Conservation (phyloP, 176 grass and related monocot genomes). For the Triticum urartu region DNA sequence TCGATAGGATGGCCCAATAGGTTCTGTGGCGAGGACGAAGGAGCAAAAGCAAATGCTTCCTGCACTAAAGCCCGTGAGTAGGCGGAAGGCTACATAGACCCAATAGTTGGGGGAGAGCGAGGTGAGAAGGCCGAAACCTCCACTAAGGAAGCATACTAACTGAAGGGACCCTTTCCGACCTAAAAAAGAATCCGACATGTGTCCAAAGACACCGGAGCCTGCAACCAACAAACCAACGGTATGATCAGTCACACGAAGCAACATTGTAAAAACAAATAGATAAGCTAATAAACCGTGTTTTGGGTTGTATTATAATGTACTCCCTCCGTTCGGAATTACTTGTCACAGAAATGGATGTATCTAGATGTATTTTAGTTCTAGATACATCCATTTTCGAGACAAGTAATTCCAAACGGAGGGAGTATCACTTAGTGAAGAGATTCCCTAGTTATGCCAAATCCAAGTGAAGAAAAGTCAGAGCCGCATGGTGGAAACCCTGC, state of each 20-base stretch:
- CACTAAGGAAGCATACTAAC: constrained; percentile 64
- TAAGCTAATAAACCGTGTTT: too few relatives aligned
- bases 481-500: too few relatives aligned
- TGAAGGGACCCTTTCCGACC: constrained; percentile 57
- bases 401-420: too few relatives aligned
- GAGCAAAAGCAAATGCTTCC: constrained; percentile 69
- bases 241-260: neutral
- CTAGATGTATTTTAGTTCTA: too few relatives aligned
- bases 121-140: constrained; percentile 68
- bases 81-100: constrained; percentile 53
- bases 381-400: too few relatives aligned
- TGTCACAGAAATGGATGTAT: too few relatives aligned
- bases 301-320: too few relatives aligned
- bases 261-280: too few relatives aligned
- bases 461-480: too few relatives aligned
- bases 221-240: neutral
- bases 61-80: constrained; percentile 81
- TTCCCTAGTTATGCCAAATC: too few relatives aligned
- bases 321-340: too few relatives aligned
- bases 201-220: constrained; percentile 84
- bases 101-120: constrained; percentile 51
- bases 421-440: too few relatives aligned
- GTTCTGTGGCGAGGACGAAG: constrained; percentile 86
- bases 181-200: constrained; percentile 78
- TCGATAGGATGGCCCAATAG: constrained; percentile 53